Percentiles rank a stretch among this genome's conserved stretches.
Conservation (phyloP, 2,329 filamentous ascomycete genomes). For the Aspergillus tubingensis region DNA sequence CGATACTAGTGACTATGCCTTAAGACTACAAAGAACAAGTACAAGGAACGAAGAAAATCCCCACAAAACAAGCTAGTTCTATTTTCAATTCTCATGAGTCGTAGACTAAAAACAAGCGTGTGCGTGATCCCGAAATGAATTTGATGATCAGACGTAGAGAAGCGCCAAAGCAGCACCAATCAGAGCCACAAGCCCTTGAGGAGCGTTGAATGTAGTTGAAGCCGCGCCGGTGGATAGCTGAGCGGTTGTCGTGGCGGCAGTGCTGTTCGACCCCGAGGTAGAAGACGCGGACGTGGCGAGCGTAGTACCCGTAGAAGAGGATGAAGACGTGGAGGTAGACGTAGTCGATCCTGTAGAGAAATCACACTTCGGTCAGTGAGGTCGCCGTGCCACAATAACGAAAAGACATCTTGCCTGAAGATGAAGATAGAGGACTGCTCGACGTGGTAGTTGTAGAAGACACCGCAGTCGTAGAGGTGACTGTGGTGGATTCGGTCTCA, state of each 20-base stretch:
- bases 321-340: neutral
- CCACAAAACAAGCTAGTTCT: too few relatives aligned
- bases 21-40: too few relatives aligned
- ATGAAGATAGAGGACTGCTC: neutral
- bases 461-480: neutral
- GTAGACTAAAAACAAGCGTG: too few relatives aligned
- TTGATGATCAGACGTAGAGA: neutral
- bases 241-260: neutral
- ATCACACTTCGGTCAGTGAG: neutral
- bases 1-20: too few relatives aligned
- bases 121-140: too few relatives aligned
- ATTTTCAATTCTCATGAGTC: too few relatives aligned
- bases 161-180: neutral
- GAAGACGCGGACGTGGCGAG: neutral
- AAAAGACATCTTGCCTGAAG: constrained; percentile 3
- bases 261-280: neutral
- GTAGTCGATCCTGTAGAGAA: neutral
- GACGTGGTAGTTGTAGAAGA: neutral
- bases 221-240: neutral
- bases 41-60: too few relatives aligned
- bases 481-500: constrained; percentile 5
- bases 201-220: neutral
- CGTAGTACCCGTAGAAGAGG: neutral
- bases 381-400: neutral
- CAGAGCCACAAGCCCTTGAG: neutral